A percentile compares a stretch with the other conserved stretches of the same genome.
These are phyloP conservation scores for Colletotrichum neosansevieriae DNA, from an alignment of 2,329 filamentous ascomycete species.

Conservation along the genomic window DNA sequence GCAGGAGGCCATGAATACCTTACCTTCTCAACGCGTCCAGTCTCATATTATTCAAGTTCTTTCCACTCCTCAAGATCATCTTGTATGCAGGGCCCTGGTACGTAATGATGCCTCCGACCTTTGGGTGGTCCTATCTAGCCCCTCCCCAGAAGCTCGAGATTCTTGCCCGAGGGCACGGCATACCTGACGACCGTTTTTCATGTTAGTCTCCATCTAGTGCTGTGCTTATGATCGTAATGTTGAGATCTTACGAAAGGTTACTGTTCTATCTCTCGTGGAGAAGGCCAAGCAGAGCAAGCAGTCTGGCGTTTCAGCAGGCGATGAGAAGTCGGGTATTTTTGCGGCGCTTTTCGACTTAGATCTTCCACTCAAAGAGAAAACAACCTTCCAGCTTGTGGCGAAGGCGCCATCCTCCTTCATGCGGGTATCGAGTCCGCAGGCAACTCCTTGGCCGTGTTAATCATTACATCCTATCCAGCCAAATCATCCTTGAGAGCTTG, in stretches of 20 bases:
- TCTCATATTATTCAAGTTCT: slow-evolving; percentile 11
- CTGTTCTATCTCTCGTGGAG: slow-evolving; percentile 1
- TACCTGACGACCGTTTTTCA: slow-evolving; percentile 6
- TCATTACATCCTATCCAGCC: slow-evolving; percentile 46
- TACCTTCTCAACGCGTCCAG: slow-evolving; percentile 36
- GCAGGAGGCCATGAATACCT: slow-evolving; percentile 27
- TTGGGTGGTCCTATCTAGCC: too few relatives aligned
- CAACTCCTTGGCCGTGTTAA: slow-evolving; percentile 43
- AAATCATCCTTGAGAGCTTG: slow-evolving; percentile 40
- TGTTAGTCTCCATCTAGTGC: background rate
- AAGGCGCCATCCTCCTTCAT: slow-evolving; percentile 51
- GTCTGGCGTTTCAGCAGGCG: background rate
- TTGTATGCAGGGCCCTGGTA: background rate
- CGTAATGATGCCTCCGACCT: background rate
- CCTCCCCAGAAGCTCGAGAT: background rate
- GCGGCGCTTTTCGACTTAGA: slow-evolving; percentile 45
- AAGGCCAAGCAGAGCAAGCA: slow-evolving; percentile 5
- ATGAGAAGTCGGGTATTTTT: slow-evolving; percentile 32
- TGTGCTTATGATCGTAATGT: too few relatives aligned
- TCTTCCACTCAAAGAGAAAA: slow-evolving; percentile 52
- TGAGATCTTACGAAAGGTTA: background rate
- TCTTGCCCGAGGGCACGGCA: slow-evolving; percentile 3
- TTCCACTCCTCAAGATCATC: slow-evolving; percentile 1
- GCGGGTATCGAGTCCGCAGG: slow-evolving; percentile 54
- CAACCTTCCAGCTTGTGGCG: slow-evolving; percentile 49